Evolutionary conservation across 1,284 basidiomycete genomes (phyloP).

Genomic region (Fomitopsis pinicola): DNA sequence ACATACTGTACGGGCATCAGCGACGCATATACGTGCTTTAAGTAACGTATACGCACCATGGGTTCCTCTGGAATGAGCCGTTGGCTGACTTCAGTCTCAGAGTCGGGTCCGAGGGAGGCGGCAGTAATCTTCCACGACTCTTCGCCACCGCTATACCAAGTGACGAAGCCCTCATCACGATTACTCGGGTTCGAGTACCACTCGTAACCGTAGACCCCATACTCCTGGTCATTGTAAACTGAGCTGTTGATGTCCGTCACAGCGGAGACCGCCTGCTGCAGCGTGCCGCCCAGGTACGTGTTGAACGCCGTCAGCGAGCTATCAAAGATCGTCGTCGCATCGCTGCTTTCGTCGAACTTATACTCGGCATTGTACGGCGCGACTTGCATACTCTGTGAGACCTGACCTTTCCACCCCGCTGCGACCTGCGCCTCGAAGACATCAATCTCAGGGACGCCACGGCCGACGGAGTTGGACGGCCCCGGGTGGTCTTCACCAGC

Average conservation of each 20-base stretch:
- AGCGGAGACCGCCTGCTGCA: constrained; percentile 80
- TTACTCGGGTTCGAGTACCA: constrained; percentile 66
- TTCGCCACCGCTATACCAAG: constrained; percentile 63
- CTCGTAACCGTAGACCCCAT: constrained; percentile 66
- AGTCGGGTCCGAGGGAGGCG: constrained; percentile 56
- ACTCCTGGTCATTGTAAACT: constrained; percentile 51
- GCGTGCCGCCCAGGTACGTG: constrained; percentile 65
- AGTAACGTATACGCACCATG: constrained; percentile 42
- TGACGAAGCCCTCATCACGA: constrained; percentile 63
- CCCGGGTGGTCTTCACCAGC: constrained; percentile 62
- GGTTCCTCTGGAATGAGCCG: constrained; percentile 79
- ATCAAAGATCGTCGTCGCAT: constrained; percentile 55
- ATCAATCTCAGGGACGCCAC: constrained; percentile 65
- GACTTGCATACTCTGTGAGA: constrained; percentile 76
- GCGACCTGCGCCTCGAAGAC: constrained; percentile 56
- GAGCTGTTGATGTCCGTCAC: constrained; percentile 51
- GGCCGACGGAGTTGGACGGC: constrained; percentile 44
- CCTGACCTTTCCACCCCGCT: constrained; percentile 41
- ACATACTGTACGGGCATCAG: constrained; percentile 47
- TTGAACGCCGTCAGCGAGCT: constrained; percentile 53
- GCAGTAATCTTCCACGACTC: constrained; percentile 66
- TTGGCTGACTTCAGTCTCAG: constrained; percentile 45
- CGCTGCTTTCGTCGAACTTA: constrained; percentile 49
- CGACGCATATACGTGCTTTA: background rate
- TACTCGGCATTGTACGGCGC: constrained; percentile 80